Evolutionary conservation across 2,329 filamentous ascomycete genomes (phyloP), one percentile per base, ranked within the genome.

Genomic region (Parastagonospora nodorum): DNA sequence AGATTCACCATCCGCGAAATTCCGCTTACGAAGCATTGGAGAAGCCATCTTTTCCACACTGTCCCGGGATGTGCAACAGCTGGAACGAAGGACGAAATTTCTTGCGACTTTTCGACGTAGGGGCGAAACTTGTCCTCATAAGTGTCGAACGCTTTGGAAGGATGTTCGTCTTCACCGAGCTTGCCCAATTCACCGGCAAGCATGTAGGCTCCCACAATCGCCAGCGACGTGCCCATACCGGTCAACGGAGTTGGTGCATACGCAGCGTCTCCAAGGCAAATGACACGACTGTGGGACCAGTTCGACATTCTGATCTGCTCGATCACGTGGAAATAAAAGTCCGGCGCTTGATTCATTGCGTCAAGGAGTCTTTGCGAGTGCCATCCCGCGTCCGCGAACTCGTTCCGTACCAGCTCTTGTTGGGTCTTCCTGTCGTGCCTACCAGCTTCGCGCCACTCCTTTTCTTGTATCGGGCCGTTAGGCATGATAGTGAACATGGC

Each of bases 221-320:
- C 73, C 2, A 72, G 55, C 9, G 63, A 68, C 1, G 66, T 64
- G 0, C 66, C 66, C 56, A 61, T 61, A 1, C 83, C 84, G 0
- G 77, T 80, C 4, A 79, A 53, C 0, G 78, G 75, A 0, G 77
- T 75, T 0, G 82, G 80, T 19, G 76, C 78, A 57, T 78, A 80
- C 0, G 69, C 82, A 0, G 84, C 79, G 53, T 87, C 83, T 0
- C 83, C 83, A 0, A 84, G 50, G 1, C 84, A 72, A 1, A 74
- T 75, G 1, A 85, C 75, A 0, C 82, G 76, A 0, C 78, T 77
- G 0, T 67, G 65, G 9, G 69, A 78, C 79, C 76, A 83, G 6
- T 50, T 57, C 1, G 72, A 58, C 57, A 79, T 55, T 42, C 75
- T 77, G 42, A 84, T 76, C 42, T 79, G 72, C 0, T 71, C 74